These are phyloP conservation scores for Trichosporon inkin DNA, from an alignment of 1,284 basidiomycete species.

Conservation along the genomic window DNA sequence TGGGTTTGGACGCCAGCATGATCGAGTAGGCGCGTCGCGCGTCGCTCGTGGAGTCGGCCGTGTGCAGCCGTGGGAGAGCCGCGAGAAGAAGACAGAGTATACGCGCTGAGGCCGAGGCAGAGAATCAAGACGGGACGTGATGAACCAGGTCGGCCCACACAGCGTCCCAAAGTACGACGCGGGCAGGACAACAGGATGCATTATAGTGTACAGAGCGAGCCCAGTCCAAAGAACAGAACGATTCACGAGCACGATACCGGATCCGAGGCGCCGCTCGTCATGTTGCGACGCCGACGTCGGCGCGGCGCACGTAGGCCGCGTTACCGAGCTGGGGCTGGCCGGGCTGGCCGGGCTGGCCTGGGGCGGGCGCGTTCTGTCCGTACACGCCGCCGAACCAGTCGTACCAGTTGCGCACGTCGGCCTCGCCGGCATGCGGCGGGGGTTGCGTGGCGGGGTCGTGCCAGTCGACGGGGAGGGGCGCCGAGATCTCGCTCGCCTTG, in stretches of 20 bases:
- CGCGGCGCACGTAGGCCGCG: neutral
- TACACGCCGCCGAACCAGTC: constrained; percentile 2
- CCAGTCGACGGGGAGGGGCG: neutral
- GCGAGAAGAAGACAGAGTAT: neutral
- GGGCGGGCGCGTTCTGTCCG: neutral
- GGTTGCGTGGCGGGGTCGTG: neutral
- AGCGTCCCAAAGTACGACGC: constrained; percentile 9
- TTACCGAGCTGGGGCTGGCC: too few relatives aligned
- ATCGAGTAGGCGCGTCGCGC: constrained; percentile 22
- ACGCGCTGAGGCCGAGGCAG: neutral
- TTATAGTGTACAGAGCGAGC: neutral
- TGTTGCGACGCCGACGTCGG: neutral
- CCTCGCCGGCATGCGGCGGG: neutral
- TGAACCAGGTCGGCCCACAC: neutral
- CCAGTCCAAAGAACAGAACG: too few relatives aligned
- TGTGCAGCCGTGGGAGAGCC: neutral
- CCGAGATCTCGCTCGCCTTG: constrained; percentile 1
- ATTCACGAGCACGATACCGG: too few relatives aligned
- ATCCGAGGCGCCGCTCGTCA: too few relatives aligned
- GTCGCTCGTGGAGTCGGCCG: neutral
- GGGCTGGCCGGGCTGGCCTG: too few relatives aligned
- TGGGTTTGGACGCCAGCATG: constrained; percentile 47
- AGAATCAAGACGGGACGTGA: neutral
- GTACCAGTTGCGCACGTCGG: constrained; percentile 2
- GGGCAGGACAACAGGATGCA: neutral